Conservation (phyloP, 208 protist genomes). For the Acanthamoeba healyi region DNA sequence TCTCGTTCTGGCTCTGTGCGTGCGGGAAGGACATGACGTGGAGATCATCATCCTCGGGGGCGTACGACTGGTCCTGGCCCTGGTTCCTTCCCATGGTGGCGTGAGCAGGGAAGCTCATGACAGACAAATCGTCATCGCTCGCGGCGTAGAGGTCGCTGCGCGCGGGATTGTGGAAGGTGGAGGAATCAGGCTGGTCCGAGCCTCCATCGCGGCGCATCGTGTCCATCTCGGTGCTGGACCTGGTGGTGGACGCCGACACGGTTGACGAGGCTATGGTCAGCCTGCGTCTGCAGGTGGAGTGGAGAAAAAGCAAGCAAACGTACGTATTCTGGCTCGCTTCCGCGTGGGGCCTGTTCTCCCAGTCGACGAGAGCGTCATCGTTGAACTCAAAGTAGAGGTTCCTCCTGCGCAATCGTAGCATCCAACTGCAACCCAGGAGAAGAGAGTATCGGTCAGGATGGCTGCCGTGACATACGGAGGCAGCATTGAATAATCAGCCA, state of each 20-base stretch:
- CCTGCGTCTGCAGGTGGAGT: no score
- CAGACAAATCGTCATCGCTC: not conserved
- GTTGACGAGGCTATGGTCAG: no score
- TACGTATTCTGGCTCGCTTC: not conserved
- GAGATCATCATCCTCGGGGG: not conserved
- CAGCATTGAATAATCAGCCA: not conserved
- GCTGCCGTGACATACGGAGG: not conserved
- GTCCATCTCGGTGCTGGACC: not conserved
- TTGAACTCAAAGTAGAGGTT: conserved; percentile 36
- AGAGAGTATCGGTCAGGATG: not conserved
- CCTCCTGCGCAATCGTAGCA: conserved; percentile 17
- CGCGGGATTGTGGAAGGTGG: not conserved
- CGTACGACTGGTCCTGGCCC: not conserved
- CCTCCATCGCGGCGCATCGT: not conserved
- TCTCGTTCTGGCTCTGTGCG: not conserved
- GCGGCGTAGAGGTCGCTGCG: not conserved
- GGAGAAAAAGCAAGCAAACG: not conserved
- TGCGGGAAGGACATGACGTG: not conserved
- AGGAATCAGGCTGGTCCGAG: not conserved
- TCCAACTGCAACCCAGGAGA: not conserved
- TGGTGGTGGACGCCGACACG: not conserved
- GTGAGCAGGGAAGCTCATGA: not conserved
- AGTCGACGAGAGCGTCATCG: not conserved
- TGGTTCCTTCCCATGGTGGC: not conserved
- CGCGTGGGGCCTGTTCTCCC: not conserved